phyloP scores from a whole-genome alignment of 2,329 filamentous ascomycete species.

The Fusarium longipes region DNA sequence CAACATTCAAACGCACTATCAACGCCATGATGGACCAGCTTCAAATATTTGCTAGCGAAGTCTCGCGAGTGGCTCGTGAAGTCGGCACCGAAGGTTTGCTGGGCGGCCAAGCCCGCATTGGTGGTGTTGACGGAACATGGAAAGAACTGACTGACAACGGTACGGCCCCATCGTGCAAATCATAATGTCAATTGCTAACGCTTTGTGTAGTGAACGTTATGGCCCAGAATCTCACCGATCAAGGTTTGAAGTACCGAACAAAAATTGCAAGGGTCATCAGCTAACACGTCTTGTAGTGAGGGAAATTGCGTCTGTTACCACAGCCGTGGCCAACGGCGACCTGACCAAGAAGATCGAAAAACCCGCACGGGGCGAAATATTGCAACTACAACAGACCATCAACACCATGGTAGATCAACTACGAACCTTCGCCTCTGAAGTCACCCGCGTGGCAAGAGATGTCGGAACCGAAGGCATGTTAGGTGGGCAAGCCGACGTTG shows the following conservation, averaged over 20 bases:
- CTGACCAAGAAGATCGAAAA: slow-evolving; percentile 86
- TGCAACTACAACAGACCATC: slow-evolving; percentile 86
- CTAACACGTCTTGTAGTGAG: slow-evolving; percentile 64
- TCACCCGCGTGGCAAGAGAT: slow-evolving; percentile 84
- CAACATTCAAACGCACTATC: slow-evolving; percentile 96
- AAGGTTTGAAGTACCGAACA: slow-evolving; percentile 60
- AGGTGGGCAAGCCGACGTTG: slow-evolving; percentile 84
- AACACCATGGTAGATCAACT: slow-evolving; percentile 92
- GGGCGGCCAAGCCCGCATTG: slow-evolving; percentile 92
- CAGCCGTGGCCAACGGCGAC: slow-evolving; percentile 84
- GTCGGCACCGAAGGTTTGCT: slow-evolving; percentile 96
- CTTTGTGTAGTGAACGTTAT: slow-evolving; percentile 76
- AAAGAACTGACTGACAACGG: slow-evolving; percentile 93
- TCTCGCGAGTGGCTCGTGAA: slow-evolving; percentile 92
- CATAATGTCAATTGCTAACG: slow-evolving; percentile 21
- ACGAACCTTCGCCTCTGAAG: slow-evolving; percentile 84
- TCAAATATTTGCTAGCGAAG: slow-evolving; percentile 95
- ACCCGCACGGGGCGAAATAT: slow-evolving; percentile 82
- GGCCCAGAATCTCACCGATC: slow-evolving; percentile 84
- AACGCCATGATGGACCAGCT: slow-evolving; percentile 99
- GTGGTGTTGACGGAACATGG: slow-evolving; percentile 96
- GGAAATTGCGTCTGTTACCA: slow-evolving; percentile 87
- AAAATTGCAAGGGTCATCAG: not conserved
- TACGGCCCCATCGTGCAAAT: slow-evolving; percentile 49
- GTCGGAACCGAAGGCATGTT: slow-evolving; percentile 87